phyloP scores from a whole-genome alignment of 345 rosid genomes.

The Salix exigua region DNA sequence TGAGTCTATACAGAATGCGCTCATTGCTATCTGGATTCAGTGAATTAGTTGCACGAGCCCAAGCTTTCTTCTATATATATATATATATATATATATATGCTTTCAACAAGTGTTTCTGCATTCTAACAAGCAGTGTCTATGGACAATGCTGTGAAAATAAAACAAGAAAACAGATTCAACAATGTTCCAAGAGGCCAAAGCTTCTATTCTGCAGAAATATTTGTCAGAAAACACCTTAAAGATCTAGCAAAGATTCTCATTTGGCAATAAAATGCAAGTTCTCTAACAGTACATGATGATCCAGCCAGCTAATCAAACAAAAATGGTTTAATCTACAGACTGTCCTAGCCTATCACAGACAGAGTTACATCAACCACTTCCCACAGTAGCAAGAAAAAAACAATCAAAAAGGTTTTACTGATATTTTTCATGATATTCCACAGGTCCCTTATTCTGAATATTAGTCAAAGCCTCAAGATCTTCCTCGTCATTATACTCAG shows the following conservation, averaged over 20 bases:
- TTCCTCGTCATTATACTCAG: conserved; percentile 61
- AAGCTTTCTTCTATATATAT: not conserved
- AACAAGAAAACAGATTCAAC: not conserved
- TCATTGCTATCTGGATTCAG: not conserved
- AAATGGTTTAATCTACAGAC: not conserved
- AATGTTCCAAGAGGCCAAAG: not conserved
- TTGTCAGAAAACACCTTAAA: not conserved
- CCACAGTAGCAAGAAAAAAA: not conserved
- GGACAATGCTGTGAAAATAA: not conserved
- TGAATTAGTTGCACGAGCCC: not conserved
- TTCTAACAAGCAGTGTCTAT: not conserved
- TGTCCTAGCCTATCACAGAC: not conserved
- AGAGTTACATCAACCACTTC: not conserved
- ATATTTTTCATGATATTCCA: conserved; percentile 43
- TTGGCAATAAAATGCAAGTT: not conserved
- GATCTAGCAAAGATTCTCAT: not conserved
- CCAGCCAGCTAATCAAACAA: not conserved
- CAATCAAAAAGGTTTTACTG: not conserved
- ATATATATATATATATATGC: not conserved
- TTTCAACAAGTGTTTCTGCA: not conserved
- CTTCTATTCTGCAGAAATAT: not conserved
- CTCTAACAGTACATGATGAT: not conserved
- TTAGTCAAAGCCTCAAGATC: conserved; percentile 64
- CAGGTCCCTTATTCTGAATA: conserved; percentile 67
- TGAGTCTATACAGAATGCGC: not conserved